These are phyloP conservation scores for Chrysochromulina tobinii DNA, from an alignment of 78 protist species.

Conservation along the genomic window DNA sequence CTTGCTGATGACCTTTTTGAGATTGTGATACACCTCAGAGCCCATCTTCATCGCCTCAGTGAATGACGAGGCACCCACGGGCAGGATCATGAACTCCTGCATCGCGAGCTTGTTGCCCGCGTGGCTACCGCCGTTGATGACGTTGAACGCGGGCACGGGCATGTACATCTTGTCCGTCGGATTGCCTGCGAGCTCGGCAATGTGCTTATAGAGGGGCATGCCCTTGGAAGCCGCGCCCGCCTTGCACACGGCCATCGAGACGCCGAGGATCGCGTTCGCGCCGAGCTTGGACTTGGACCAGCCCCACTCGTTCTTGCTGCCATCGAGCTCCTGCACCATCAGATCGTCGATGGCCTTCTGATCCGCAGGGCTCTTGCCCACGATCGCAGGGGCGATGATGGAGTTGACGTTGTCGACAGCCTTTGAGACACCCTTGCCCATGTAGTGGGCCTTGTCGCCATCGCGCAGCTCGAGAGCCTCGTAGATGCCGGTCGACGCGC, in stretches of 20 bases:
- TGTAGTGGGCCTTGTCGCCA: conserved; percentile 77
- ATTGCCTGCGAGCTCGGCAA: conserved; percentile 81
- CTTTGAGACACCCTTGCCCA: conserved; percentile 93
- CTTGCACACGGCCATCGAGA: conserved; percentile 93
- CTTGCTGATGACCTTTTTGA: conserved; percentile 83
- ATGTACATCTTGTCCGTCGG: conserved; percentile 61
- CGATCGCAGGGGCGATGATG: conserved; percentile 84
- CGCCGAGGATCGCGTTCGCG: conserved; percentile 98
- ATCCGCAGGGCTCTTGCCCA: conserved; percentile 76
- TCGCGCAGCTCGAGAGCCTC: conserved; percentile 94
- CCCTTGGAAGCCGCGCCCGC: conserved; percentile 93
- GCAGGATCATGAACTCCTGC: conserved; percentile 97
- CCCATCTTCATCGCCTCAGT: conserved; percentile 84
- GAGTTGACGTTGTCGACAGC: conserved; percentile 92
- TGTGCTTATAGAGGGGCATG: conserved; percentile 92
- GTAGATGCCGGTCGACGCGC: conserved; percentile 99
- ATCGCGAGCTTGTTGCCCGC: conserved; percentile 96
- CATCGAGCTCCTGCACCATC: conserved; percentile 66
- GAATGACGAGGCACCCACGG: conserved; percentile 89
- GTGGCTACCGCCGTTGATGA: conserved; percentile 99
- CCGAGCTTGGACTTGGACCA: conserved; percentile 90
- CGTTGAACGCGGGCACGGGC: conserved; percentile 97
- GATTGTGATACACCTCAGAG: conserved; percentile 95
- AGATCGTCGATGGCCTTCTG: conserved; percentile 88
- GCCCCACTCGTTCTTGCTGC: conserved; percentile 69